A percentile compares a stretch with the other conserved stretches of the same genome.
phyloP scores from a whole-genome alignment of 805 yeast genomes.

The Nakazawaea ishiwadae region DNA sequence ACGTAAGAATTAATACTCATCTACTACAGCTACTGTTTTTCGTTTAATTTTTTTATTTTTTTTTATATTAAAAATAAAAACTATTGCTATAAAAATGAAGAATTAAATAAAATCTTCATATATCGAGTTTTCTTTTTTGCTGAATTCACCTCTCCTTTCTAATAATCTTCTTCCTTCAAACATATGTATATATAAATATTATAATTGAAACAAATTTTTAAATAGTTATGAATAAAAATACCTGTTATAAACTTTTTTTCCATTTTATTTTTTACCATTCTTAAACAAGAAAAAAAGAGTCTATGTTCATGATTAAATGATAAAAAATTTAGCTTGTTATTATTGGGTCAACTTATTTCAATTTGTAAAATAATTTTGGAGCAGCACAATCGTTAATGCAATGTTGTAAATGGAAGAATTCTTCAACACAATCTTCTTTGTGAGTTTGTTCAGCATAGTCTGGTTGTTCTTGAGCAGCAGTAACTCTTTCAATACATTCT shows the following conservation, averaged over 20 bases:
- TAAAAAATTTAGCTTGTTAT: not conserved
- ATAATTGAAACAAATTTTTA: not conserved
- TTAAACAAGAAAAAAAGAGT: not conserved
- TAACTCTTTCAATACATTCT: constrained; percentile 94
- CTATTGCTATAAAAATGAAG: too few species aligned
- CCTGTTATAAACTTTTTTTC: not conserved
- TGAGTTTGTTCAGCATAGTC: constrained; percentile 73
- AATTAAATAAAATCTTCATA: too few species aligned
- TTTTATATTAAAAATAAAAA: too few species aligned
- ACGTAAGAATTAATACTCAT: too few species aligned
- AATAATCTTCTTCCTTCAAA: not conserved
- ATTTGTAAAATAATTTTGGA: constrained; percentile 81
- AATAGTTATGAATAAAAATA: not conserved
- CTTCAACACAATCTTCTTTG: constrained; percentile 98
- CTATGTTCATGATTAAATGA: constrained; percentile 1
- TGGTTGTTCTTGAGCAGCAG: constrained; percentile 78
- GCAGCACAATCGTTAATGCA: constrained; percentile 89
- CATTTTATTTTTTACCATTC: not conserved
- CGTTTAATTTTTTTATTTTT: too few species aligned
- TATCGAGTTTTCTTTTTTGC: too few species aligned
- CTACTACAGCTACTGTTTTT: too few species aligned
- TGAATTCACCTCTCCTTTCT: too few species aligned
- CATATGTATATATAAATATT: not conserved
- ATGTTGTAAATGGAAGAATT: constrained; percentile 95
- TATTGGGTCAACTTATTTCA: constrained; percentile 54